Evolutionary conservation across 352 stramenopile genomes (phyloP).

Genomic region (Phytophthora idaei): DNA sequence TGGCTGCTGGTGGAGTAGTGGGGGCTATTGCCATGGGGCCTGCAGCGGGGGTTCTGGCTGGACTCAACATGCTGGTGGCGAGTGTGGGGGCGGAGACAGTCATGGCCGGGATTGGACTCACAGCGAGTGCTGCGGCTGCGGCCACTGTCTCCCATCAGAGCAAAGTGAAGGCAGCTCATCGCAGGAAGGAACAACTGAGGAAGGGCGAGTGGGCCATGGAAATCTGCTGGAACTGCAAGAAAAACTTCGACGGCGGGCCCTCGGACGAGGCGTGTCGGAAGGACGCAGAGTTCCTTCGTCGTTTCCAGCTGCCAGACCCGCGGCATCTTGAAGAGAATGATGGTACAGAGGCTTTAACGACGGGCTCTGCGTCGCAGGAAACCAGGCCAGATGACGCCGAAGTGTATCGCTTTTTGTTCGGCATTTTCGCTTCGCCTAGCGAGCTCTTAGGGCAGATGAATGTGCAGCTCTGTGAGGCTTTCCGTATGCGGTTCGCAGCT

Average conservation of each 20-base stretch:
- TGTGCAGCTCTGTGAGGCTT: conserved; percentile 52
- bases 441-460: conserved; percentile 76
- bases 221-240: conserved; percentile 74
- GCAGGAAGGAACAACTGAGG: conserved; percentile 45
- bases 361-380: not conserved
- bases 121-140: conserved; percentile 56
- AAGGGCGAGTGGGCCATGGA: conserved; percentile 70
- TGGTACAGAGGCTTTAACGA: not conserved
- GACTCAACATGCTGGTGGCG: conserved; percentile 60
- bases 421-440: conserved; percentile 52
- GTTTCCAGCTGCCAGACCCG: conserved; percentile 46
- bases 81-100: conserved; percentile 61
- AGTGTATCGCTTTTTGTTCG: conserved; percentile 65
- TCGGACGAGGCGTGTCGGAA: conserved; percentile 64
- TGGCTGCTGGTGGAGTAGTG: conserved; percentile 66
- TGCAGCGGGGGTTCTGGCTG: conserved; percentile 54
- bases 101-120: conserved; percentile 63
- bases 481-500: conserved; percentile 41
- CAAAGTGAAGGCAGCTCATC: conserved; percentile 48
- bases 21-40: conserved; percentile 59
- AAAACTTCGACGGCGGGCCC: conserved; percentile 39
- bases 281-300: conserved; percentile 57
- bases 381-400: conserved; percentile 45
- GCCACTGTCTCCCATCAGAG: conserved; percentile 58
- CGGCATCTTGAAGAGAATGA: not conserved